A percentile compares a stretch with the other conserved stretches of the same genome.
phyloP scores from a whole-genome alignment of 495 filamentous ascomycete genomes.

The Penicillium maclennaniae region DNA sequence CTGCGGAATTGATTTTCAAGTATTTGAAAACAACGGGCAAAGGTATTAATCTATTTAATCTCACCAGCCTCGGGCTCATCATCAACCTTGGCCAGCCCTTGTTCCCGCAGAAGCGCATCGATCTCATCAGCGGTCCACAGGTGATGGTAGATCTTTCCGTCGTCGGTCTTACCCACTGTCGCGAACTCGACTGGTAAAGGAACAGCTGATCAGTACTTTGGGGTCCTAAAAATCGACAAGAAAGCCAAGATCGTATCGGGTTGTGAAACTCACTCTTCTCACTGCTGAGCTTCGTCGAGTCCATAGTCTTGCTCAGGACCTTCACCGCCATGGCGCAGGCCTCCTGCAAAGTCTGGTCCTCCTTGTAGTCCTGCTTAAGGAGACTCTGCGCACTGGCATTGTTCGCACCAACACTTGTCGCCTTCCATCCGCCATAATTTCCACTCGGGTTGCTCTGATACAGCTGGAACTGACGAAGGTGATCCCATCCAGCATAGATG shows the following conservation, averaged over 20 bases:
- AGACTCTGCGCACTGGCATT: conserved; percentile 96
- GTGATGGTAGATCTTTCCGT: conserved; percentile 95
- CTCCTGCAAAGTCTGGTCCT: conserved; percentile 92
- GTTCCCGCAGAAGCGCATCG: conserved; percentile 86
- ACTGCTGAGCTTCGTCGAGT: conserved; percentile 95
- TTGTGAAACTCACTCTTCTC: conserved; percentile 77
- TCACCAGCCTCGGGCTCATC: conserved; percentile 66
- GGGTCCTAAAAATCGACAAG: not conserved
- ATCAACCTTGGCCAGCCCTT: conserved; percentile 87
- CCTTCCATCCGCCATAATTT: conserved; percentile 99
- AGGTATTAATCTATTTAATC: conserved; percentile 43
- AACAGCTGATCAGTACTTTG: conserved; percentile 28
- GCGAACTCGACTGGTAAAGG: conserved; percentile 82
- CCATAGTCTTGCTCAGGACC: conserved; percentile 99
- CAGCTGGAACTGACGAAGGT: conserved; percentile 92
- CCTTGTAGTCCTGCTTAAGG: conserved; percentile 99
- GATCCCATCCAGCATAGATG: conserved; percentile 98
- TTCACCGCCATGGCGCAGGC: conserved; percentile 97
- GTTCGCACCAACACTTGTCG: conserved; percentile 95
- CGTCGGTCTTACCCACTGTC: conserved; percentile 91
- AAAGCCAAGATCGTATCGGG: not conserved
- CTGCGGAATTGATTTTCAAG: conserved; percentile 25
- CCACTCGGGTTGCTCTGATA: conserved; percentile 99
- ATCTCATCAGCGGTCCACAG: conserved; percentile 98
- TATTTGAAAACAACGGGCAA: conserved; percentile 23